phyloP scores from a whole-genome alignment of 768 basidiomycete genomes.

The Inosperma sp. region DNA sequence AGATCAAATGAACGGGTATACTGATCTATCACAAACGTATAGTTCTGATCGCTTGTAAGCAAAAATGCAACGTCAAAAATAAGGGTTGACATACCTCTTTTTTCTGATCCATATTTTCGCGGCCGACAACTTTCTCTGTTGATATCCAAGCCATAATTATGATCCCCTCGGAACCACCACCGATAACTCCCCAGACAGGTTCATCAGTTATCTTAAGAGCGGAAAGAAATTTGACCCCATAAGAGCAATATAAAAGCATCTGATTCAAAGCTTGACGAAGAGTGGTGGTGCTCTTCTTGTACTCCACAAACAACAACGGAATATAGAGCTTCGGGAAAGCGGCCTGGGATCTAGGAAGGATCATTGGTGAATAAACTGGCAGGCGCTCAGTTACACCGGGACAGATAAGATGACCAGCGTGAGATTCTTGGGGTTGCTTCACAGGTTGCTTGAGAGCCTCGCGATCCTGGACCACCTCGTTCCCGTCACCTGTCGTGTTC shows the following conservation, averaged over 20 bases:
- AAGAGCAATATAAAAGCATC: constrained; percentile 6
- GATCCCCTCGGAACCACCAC: background rate
- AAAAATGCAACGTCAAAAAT: background rate
- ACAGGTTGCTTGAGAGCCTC: too few relatives aligned
- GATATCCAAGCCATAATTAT: constrained; percentile 14
- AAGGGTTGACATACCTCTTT: too few relatives aligned
- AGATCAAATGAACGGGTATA: background rate
- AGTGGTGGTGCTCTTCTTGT: background rate
- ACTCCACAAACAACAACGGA: background rate
- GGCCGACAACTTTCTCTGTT: background rate
- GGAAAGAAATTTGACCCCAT: constrained; percentile 8
- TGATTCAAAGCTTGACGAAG: constrained; percentile 9
- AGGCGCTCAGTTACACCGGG: too few relatives aligned
- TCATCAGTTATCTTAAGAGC: constrained; percentile 6
- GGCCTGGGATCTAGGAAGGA: too few relatives aligned
- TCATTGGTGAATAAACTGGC: too few relatives aligned
- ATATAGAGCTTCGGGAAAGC: background rate
- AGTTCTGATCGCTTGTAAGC: background rate
- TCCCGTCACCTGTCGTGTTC: too few relatives aligned
- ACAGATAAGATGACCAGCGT: too few relatives aligned
- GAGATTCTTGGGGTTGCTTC: too few relatives aligned
- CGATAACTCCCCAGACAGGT: constrained; percentile 9
- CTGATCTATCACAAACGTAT: background rate
- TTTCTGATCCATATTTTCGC: too few relatives aligned
- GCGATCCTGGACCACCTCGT: too few relatives aligned